Percentiles rank a stretch among this genome's conserved stretches.
These are phyloP conservation scores for Albatrellus sp. DNA, from an alignment of 1,284 basidiomycete genomes.

Conservation along the genomic window DNA sequence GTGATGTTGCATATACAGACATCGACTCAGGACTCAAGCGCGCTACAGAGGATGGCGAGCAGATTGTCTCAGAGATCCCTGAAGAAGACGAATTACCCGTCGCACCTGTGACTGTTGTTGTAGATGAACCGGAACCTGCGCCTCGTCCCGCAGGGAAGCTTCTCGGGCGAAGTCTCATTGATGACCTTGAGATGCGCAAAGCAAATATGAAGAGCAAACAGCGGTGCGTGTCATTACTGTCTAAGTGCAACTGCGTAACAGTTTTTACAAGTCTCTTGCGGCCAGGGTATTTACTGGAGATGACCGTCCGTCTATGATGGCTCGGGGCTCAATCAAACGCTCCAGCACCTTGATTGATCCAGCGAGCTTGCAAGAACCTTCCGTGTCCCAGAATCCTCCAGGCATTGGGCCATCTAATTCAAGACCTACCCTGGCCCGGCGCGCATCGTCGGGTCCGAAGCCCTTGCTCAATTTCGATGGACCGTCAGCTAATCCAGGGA, in stretches of 20 bases:
- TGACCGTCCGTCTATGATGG: slow-evolving; percentile 77
- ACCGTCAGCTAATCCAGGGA: slow-evolving; percentile 19
- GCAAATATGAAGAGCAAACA: slow-evolving; percentile 62
- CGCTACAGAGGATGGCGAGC: slow-evolving; percentile 61
- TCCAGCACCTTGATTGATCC: slow-evolving; percentile 66
- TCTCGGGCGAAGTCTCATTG: slow-evolving; percentile 70
- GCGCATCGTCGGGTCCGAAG: slow-evolving; percentile 36
- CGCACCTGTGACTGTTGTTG: slow-evolving; percentile 25
- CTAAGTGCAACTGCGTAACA: no score
- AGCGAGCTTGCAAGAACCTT: slow-evolving; percentile 35
- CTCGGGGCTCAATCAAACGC: slow-evolving; percentile 38
- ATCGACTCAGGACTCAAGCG: slow-evolving; percentile 46
- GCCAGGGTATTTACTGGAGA: slow-evolving; percentile 61
- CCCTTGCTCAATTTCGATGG: slow-evolving; percentile 53
- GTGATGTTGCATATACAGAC: slow-evolving; percentile 48
- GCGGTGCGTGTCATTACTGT: slow-evolving; percentile 32
- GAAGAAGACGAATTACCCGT: slow-evolving; percentile 23
- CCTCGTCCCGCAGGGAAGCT: slow-evolving; percentile 61
- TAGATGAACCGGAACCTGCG: slow-evolving; percentile 24
- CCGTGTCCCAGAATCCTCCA: slow-evolving; percentile 22
- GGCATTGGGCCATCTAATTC: slow-evolving; percentile 30
- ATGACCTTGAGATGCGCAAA: slow-evolving; percentile 67
- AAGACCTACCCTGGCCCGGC: slow-evolving; percentile 25
- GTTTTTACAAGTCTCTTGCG: no score
- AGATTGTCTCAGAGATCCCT: slow-evolving; percentile 36